A percentile compares a stretch with the other conserved stretches of the same genome.
phyloP scores from a whole-genome alignment of 2,329 filamentous ascomycete species.

The Stagonosporopsis rhizophila region DNA sequence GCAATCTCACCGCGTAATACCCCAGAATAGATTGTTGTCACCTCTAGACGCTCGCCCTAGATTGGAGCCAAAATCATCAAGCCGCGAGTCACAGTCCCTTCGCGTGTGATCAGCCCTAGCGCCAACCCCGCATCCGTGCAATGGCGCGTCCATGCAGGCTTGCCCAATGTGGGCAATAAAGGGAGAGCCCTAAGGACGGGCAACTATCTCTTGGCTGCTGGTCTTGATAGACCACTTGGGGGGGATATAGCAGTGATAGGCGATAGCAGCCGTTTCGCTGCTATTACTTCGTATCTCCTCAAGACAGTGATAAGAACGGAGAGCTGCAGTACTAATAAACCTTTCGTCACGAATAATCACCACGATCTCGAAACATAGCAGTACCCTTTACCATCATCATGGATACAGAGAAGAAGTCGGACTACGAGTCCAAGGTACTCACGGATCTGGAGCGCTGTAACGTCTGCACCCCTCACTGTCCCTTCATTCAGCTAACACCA shows the following conservation, averaged over 20 bases:
- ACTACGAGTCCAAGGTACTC: neutral
- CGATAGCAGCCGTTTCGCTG: neutral
- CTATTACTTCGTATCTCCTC: neutral
- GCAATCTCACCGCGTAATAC: neutral
- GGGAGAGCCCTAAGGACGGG: neutral
- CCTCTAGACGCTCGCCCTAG: neutral
- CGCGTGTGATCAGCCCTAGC: constrained; percentile 5
- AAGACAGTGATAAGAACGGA: neutral
- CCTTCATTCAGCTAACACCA: neutral
- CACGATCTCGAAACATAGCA: neutral
- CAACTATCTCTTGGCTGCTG: neutral
- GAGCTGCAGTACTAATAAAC: neutral
- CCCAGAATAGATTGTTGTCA: neutral
- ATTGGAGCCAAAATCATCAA: neutral
- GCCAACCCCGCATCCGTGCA: neutral
- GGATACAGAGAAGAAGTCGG: neutral
- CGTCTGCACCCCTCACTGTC: neutral
- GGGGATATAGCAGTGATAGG: neutral
- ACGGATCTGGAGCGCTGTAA: constrained; percentile 5
- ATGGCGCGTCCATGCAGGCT: neutral
- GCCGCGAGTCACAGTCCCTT: neutral
- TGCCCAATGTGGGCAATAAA: constrained; percentile 4
- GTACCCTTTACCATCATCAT: neutral
- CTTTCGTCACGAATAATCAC: too few relatives aligned
- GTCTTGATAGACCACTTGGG: neutral